A percentile compares a stretch with the other conserved stretches of the same genome.
phyloP scores from a whole-genome alignment of 768 basidiomycete species.

The Tricholoma bakamatsutake region DNA sequence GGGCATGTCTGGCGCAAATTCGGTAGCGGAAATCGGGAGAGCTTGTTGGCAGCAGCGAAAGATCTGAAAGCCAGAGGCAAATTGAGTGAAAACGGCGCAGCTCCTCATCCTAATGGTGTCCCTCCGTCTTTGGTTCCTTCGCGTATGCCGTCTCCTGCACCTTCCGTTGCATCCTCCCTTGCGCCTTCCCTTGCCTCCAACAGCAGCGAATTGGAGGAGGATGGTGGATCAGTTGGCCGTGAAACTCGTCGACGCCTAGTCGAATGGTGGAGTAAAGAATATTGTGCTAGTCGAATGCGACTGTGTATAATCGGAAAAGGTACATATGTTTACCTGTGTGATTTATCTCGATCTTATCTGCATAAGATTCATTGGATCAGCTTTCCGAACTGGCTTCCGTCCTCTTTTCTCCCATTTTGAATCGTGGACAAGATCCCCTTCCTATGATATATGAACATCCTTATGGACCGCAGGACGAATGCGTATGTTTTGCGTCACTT shows the following conservation, averaged over 20 bases:
- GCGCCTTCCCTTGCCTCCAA: constrained; percentile 44
- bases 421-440: constrained; percentile 53
- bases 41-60: constrained; percentile 57
- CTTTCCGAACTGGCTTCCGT: constrained; percentile 55
- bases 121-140: constrained; percentile 22
- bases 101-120: constrained; percentile 26
- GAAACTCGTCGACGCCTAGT: constrained; percentile 74
- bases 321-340: constrained; percentile 19
- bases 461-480: constrained; percentile 64
- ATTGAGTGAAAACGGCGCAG: constrained; percentile 21
- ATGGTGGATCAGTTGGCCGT: constrained; percentile 72
- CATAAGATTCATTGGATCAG: constrained; percentile 62
- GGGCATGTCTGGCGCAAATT: constrained; percentile 91
- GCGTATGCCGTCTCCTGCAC: constrained; percentile 46
- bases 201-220: constrained; percentile 57
- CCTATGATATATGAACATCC: constrained; percentile 70
- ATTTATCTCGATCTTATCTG: not conserved
- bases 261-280: constrained; percentile 82
- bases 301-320: constrained; percentile 78
- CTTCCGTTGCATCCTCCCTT: constrained; percentile 50
- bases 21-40: constrained; percentile 80
- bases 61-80: constrained; percentile 46
- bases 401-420: constrained; percentile 68
- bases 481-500: constrained; percentile 40
- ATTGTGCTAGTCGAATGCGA: constrained; percentile 79